These are phyloP conservation scores for Aspergillus kassunensis DNA, from an alignment of 495 filamentous ascomycete species.

Conservation along the genomic window DNA sequence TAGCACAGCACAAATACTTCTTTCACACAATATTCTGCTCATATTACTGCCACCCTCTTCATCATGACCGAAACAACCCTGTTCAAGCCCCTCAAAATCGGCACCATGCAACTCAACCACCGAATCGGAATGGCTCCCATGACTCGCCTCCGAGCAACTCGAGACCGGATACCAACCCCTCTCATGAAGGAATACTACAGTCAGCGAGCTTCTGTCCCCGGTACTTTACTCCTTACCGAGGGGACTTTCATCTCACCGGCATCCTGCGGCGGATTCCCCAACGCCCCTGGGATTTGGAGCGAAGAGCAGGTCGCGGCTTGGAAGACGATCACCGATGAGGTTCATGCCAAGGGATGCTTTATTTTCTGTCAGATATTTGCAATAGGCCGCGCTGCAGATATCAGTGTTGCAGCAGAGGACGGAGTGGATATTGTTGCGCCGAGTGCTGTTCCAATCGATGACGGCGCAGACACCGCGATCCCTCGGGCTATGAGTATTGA, in stretches of 20 bases:
- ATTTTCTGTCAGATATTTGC: slow-evolving; percentile 54
- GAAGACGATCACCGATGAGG: slow-evolving; percentile 46
- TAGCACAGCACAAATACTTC: no score
- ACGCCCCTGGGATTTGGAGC: slow-evolving; percentile 46
- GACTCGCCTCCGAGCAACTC: slow-evolving; percentile 45
- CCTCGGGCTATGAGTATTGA: slow-evolving; percentile 50
- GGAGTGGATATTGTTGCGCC: slow-evolving; percentile 11
- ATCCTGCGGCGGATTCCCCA: slow-evolving; percentile 37
- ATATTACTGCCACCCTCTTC: no score
- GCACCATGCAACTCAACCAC: slow-evolving; percentile 21
- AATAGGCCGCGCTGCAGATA: slow-evolving; percentile 53
- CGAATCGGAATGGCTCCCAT: slow-evolving; percentile 51
- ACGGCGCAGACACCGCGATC: not conserved
- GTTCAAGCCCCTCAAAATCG: not conserved
- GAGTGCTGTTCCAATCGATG: slow-evolving; percentile 39
- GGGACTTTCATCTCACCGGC: slow-evolving; percentile 56
- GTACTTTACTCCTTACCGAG: slow-evolving; percentile 54
- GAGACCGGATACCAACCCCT: slow-evolving; percentile 27
- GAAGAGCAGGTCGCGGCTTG: slow-evolving; percentile 43
- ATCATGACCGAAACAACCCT: not conserved
- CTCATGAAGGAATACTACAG: slow-evolving; percentile 47
- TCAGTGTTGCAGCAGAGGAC: slow-evolving; percentile 31
- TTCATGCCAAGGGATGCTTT: slow-evolving; percentile 45
- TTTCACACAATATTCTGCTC: not conserved
- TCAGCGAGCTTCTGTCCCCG: slow-evolving; percentile 47